Evolutionary conservation across 192 early-diverging fungal genomes (phyloP).

Genomic region (Glomus cerebriforme): DNA sequence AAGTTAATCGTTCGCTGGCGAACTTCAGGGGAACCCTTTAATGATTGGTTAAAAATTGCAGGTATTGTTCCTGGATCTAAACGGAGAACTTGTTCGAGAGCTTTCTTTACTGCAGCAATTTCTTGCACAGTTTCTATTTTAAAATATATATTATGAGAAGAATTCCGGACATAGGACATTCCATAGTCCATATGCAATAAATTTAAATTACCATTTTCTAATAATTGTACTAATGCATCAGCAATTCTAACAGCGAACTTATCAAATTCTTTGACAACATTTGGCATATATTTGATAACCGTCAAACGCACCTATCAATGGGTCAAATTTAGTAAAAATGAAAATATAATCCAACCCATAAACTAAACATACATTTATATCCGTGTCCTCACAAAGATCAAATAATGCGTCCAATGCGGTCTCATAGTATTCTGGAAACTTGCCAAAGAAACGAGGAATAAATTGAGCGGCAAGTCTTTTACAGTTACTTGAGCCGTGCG

Average conservation of each 20-base stretch:
- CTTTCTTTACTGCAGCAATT: constrained; percentile 29
- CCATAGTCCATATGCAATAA: background rate
- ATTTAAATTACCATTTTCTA: constrained; percentile 27
- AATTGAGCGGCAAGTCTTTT: constrained; percentile 31
- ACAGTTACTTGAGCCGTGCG: constrained; percentile 25
- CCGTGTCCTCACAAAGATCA: constrained; percentile 34
- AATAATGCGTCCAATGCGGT: constrained; percentile 32
- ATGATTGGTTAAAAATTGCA: constrained; percentile 18
- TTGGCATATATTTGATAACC: constrained; percentile 29
- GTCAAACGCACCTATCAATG: constrained; percentile 18
- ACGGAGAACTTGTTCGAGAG: constrained; percentile 27
- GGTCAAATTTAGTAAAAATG: background rate
- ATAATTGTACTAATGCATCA: constrained; percentile 31
- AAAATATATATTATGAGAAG: background rate
- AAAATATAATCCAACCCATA: background rate
- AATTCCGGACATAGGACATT: background rate
- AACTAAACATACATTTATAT: constrained; percentile 32
- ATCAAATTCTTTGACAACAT: constrained; percentile 21
- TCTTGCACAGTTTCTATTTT: constrained; percentile 20
- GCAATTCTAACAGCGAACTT: constrained; percentile 14
- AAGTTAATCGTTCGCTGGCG: constrained; percentile 27
- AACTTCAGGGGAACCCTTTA: constrained; percentile 28
- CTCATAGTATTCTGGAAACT: constrained; percentile 30
- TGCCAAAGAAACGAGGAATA: constrained; percentile 28
- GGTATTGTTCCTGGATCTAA: constrained; percentile 24